These are phyloP conservation scores for Globisporangium abappressorium DNA, from an alignment of 352 stramenopile genomes.

Conservation along the genomic window DNA sequence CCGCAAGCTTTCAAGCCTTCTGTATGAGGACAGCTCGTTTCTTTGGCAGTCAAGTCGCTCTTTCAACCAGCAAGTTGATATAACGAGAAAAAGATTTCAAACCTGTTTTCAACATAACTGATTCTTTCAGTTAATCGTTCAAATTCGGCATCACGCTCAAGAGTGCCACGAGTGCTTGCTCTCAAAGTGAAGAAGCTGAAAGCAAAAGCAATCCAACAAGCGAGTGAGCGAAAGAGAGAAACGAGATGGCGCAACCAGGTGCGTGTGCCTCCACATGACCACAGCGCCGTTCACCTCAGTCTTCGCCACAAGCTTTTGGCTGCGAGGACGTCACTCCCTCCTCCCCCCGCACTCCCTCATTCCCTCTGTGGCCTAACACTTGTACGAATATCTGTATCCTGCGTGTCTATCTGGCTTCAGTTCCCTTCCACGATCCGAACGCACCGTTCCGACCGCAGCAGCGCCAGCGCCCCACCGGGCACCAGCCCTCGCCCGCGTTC, in stretches of 20 bases:
- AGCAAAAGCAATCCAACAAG: background rate
- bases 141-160: background rate
- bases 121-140: background rate
- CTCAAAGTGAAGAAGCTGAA: conserved; percentile 12
- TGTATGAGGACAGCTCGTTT: background rate
- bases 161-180: background rate
- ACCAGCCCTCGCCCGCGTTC: conserved; percentile 23
- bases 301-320: background rate
- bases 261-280: background rate
- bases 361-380: background rate
- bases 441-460: conserved; percentile 34
- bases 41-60: no score
- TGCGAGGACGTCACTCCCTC: background rate
- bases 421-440: conserved; percentile 58
- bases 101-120: background rate
- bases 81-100: conserved; percentile 1
- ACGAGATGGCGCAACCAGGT: conserved; percentile 33
- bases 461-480: conserved; percentile 31
- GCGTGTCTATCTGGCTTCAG: conserved; percentile 19
- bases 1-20: background rate
- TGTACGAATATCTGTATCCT: background rate
- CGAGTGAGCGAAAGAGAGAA: background rate
- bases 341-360: background rate
- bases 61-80: background rate
- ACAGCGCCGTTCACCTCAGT: background rate